These are phyloP conservation scores for Pichia sp. DNA, from an alignment of 1,139 yeast species.

Conservation along the genomic window DNA sequence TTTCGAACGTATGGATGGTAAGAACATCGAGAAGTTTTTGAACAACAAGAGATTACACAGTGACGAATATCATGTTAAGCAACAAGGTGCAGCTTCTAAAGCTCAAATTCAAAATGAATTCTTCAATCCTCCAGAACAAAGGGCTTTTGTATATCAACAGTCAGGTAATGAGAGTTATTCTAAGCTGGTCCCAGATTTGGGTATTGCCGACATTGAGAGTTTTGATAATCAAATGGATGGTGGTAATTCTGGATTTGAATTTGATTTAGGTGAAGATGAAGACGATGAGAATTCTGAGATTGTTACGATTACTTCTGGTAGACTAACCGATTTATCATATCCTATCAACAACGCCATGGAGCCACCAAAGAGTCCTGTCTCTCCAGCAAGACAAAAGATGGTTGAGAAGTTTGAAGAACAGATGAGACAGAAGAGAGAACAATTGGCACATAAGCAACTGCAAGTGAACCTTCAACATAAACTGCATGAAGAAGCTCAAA, in stretches of 20 bases:
- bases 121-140: constrained; percentile 22
- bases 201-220: constrained; percentile 11
- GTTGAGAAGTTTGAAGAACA: constrained; percentile 19
- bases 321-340: neutral
- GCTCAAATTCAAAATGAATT: constrained; percentile 16
- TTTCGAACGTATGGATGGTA: constrained; percentile 19
- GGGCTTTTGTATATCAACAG: constrained; percentile 16
- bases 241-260: neutral
- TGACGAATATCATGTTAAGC: constrained; percentile 31
- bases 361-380: constrained; percentile 9
- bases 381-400: constrained; percentile 22
- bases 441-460: constrained; percentile 11
- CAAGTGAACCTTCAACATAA: constrained; percentile 14
- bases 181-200: constrained; percentile 26
- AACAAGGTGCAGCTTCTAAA: constrained; percentile 22
- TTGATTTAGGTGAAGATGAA: neutral
- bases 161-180: constrained; percentile 17
- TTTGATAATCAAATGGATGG: neutral
- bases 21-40: constrained; percentile 29
- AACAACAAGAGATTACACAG: constrained; percentile 29
- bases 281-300: neutral
- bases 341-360: neutral
- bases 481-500: constrained; percentile 16
- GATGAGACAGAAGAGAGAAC: constrained; percentile 12
- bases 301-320: neutral